Percentiles rank a stretch among this genome's conserved stretches.
These are phyloP conservation scores for Zygnema cylindricum DNA, from an alignment of 139 green algal species.

Conservation along the genomic window DNA sequence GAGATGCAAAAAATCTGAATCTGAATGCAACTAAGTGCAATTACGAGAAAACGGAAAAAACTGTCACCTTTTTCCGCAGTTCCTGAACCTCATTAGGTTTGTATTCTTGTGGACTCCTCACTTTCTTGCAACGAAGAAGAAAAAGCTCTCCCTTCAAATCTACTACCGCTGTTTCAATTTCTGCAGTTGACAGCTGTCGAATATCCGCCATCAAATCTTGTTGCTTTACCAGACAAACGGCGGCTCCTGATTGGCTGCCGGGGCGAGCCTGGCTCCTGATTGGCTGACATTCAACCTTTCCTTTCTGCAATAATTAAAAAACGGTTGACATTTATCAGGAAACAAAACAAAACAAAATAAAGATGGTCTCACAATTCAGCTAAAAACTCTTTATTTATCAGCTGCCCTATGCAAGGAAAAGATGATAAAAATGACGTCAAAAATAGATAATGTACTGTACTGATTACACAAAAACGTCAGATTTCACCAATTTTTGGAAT, in stretches of 20 bases:
- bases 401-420: background rate
- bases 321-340: background rate
- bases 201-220: constrained; percentile 48
- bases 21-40: no score
- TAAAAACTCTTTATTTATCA: background rate
- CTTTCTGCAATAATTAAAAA: background rate
- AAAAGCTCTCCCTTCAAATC: constrained; percentile 58
- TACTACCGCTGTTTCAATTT: constrained; percentile 48
- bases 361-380: background rate
- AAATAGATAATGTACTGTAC: no score
- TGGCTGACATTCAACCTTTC: background rate
- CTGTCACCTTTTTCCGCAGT: constrained; percentile 42
- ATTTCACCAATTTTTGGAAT: no score
- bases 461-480: no score
- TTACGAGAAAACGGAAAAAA: constrained; percentile 47
- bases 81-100: constrained; percentile 41
- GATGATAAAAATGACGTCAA: background rate
- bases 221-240: constrained; percentile 19
- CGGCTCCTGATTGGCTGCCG: background rate
- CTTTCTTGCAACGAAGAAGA: constrained; percentile 22
- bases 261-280: background rate
- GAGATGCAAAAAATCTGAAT: no score
- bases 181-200: constrained; percentile 25
- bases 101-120: constrained; percentile 36
- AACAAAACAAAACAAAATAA: no score